Evolutionary conservation across 202 grass and related monocot species (phyloP), one percentile per base, ranked within the genome.

Genomic region (Elaeis oleifera): DNA sequence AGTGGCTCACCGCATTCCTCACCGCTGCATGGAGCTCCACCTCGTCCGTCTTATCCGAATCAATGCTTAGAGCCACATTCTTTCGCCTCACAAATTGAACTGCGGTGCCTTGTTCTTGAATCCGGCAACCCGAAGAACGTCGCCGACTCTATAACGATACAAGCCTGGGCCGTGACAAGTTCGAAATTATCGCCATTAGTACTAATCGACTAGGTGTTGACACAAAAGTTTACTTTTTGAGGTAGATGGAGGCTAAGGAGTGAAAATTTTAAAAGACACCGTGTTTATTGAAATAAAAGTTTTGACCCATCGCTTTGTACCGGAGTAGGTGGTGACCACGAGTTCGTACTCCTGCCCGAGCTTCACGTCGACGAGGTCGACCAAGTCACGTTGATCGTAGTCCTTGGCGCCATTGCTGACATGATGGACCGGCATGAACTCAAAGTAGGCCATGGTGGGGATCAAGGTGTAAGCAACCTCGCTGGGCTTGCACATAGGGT

Each of bases 361-460:
- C 27, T 68, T 39, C 7, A 68, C 65, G 18, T 68, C 29, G 29
- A 68, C 65, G 26, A 68, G 65, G 53, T 68, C 65, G n/a, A 68
- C 51, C 18, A 68, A 32, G 51, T 68, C 65, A 23, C 49, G 49
- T 16, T 65, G 60, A 21, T 49, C 32, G 18, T 49, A 49, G 32
- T 63, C 60, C 17, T 5, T 44, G 36, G 9, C 36, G 36, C 36
- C 60, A 16, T 21, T 23, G 19, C 36, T 20, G 18, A 18, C 13
- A 19, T 36, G 49, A 15, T 50, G 36, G 36, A 63, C 9, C 2
- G 60, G 60, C 3, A 65, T 16, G 63, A 65, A 65, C 49, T 65
- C 65, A 18, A 68, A 68, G 52, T 68, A 68, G 51, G 65, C 65
- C 65, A 68, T 68, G 51, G 51, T 68, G 51, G 65, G 65, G 18